Base-by-base conservation (phyloP, 2,329 filamentous ascomycete species). In the Diaporthe eres region DNA sequence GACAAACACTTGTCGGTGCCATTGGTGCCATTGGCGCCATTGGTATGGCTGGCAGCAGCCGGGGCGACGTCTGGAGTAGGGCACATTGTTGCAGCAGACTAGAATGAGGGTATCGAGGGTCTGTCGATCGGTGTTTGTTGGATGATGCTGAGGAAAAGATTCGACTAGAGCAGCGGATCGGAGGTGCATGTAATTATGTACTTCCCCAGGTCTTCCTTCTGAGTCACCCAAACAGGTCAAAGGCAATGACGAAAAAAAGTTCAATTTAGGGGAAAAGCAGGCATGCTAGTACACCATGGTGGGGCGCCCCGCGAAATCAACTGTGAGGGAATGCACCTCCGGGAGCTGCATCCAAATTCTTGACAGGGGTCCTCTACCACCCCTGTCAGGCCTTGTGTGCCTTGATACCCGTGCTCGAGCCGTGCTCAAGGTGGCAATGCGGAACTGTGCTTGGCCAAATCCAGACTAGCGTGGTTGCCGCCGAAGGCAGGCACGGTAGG, bases 231-330 rank as follows among this genome's bases (percentile, higher is more conserved):
- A 70, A 55, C 49, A 70, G 49, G 65, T 28, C 65, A 55, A 42
- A 70, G 65, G 42, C 65, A 42, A 70, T 70, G 65, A 70, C 65
- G 65, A 55, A 55, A 70, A 67, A 70, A 70, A 70, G 65, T 55
- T 70, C 65, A 31, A 19, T 55, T 70, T 70, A 10, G 65, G 65
- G 65, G 65, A 42, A 70, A 55, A 70, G 47, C 65, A 70, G 65
- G 65, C 65, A 55, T 42, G 65, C 47, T 70, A 55, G 65, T 31
- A n/a, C 22, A 37, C 61, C 13, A 42, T 70, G n/a, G 65, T 70
- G 65, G 65, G 65, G 65, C 49, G 65, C 65, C 65, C 65, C 65
- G 65, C 65, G 65, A 70, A 70, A 70, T 70, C 65, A 17, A 55
- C 47, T 22, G 31, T 22, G 47, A 53, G 65, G 28, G 47, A 68